These are phyloP conservation scores for Podaxis sp. DNA, from an alignment of 768 basidiomycete species.

Conservation along the genomic window DNA sequence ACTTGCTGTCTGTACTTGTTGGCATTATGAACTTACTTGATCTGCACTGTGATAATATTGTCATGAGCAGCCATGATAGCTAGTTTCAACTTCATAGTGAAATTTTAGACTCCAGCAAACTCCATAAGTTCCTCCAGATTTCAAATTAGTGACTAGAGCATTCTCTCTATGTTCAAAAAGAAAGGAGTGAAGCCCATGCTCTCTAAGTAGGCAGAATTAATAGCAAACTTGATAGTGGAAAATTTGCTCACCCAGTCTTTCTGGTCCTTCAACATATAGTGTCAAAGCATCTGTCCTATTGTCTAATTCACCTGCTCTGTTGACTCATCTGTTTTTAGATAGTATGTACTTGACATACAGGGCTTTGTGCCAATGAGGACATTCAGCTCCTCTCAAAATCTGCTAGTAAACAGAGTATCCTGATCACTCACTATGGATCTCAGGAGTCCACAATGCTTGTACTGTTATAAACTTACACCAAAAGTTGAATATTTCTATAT, in stretches of 20 bases:
- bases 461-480: no score
- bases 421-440: no score
- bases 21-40: constrained; percentile 25
- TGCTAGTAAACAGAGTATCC: no score
- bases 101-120: constrained; percentile 14
- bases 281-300: neutral
- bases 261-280: neutral
- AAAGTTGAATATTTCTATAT: no score
- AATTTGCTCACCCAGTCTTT: neutral
- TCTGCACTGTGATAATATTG: constrained; percentile 26
- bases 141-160: constrained; percentile 13
- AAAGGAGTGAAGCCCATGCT: constrained; percentile 17
- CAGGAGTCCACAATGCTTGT: no score
- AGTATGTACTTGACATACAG: no score
- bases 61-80: constrained; percentile 29
- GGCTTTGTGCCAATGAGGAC: no score
- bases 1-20: constrained; percentile 19
- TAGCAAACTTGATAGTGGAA: neutral
- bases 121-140: neutral
- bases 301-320: no score
- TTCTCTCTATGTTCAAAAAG: constrained; percentile 14
- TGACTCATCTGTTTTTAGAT: no score
- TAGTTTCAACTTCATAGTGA: constrained; percentile 9
- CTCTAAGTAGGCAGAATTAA: constrained; percentile 10
- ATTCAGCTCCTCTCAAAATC: no score